Evolutionary conservation across 257 asterid species (phyloP), one percentile per base, ranked within the genome.

Genomic region (Fraxinus anomala): DNA sequence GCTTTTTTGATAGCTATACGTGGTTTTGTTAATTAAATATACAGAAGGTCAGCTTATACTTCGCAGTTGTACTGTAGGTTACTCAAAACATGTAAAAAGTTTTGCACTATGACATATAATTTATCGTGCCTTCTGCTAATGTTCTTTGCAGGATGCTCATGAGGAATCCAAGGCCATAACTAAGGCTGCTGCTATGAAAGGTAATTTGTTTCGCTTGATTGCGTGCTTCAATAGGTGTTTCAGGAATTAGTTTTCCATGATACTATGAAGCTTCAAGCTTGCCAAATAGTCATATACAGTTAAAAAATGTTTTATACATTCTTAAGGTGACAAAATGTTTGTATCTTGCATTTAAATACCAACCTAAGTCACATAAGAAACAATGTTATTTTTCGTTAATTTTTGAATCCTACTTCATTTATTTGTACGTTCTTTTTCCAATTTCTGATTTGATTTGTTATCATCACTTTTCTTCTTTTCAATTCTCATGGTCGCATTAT

Each of bases 151-250:
- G 99, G 97, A 92, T 79, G 97, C 99, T 73, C 99, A 96, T 70
- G 98, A 96, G 89, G 97, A 96, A 84, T 93, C 99, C 74, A 96
- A 91, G 88, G 85, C 97, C 40, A 77, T 93, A 47, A 96, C 99
- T 21, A 96, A 93, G 87, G 99, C 99, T 84, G 79, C 96, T 81
- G 82, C 92, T 12, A 96, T 96, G 99, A 96, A 96, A 91, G 92
- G 99, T 93, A 87, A 69, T 63, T n/a, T 73, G 10, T 66, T 68
- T n/a, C 42, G 44, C 39, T 56, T 70, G 72, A 77, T 30, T 40
- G 68, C 70, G 30, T 73, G 37, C 69, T 54, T 33, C 79, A 3
- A 68, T 51, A 59, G 72, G 75, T 66, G 72, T 70, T 73, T 68
- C 63, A 42, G 23, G 30, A 37, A 10, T 33, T 40, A n/a, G 63